Conservation (phyloP, 768 basidiomycete species). For the Thelephora ganbajun region DNA sequence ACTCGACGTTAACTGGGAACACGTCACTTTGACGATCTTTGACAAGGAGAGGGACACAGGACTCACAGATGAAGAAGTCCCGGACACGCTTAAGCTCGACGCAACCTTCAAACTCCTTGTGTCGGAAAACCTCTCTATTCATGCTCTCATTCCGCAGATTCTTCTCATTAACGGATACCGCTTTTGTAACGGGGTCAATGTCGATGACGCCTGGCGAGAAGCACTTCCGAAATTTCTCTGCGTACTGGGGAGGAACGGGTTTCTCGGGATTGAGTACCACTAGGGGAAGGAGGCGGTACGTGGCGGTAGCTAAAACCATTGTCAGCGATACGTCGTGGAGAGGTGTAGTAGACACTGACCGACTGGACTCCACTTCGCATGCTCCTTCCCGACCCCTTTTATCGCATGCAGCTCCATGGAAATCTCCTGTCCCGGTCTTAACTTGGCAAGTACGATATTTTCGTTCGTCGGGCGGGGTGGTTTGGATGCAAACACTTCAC, state of each 20-base stretch:
- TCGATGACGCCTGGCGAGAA: conserved; percentile 77
- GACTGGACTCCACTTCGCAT: conserved; percentile 94
- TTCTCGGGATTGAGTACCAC: conserved; percentile 56
- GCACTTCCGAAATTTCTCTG: conserved; percentile 73
- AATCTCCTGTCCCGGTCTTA: conserved; percentile 83
- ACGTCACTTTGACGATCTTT: neutral
- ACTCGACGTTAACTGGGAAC: conserved; percentile 69
- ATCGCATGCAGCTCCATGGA: conserved; percentile 81
- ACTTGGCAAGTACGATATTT: conserved; percentile 82
- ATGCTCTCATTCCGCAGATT: conserved; percentile 77
- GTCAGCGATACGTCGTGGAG: neutral
- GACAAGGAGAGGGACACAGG: neutral
- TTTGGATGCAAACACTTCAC: conserved; percentile 32
- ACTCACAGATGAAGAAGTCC: conserved; percentile 88
- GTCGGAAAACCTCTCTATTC: conserved; percentile 81
- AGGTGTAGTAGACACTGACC: conserved; percentile 30
- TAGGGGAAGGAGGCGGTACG: conserved; percentile 83
- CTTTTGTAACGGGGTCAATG: conserved; percentile 40
- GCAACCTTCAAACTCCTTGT: conserved; percentile 76
- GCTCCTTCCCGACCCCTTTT: conserved; percentile 87
- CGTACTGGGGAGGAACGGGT: conserved; percentile 65
- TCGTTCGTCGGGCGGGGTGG: conserved; percentile 57
- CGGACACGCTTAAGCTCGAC: conserved; percentile 77
- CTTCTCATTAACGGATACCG: conserved; percentile 45
- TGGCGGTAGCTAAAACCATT: conserved; percentile 69